Conservation (phyloP, 129 eudicot genomes). For the Lactuca sativa region DNA sequence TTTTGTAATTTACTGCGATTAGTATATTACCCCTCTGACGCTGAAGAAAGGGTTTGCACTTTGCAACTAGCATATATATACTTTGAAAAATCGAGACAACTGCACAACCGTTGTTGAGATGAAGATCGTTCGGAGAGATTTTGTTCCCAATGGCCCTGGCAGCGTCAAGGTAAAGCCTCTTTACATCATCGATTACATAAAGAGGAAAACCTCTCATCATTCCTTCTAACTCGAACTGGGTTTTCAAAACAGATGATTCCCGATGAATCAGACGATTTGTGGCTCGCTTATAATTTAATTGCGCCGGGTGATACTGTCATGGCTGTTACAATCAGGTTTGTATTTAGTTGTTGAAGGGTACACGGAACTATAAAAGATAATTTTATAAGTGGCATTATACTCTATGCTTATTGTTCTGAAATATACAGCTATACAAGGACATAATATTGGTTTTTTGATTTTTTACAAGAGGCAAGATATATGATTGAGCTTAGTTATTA, state of each 20-base stretch:
- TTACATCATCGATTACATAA: not conserved
- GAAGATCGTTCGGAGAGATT: slow-evolving; percentile 74
- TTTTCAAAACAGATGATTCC: slow-evolving; percentile 68
- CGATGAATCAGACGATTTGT: slow-evolving; percentile 89
- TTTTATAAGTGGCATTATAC: not conserved
- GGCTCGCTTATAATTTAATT: slow-evolving; percentile 86
- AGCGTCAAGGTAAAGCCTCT: slow-evolving; percentile 62
- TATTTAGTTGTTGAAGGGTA: not conserved
- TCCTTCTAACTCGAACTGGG: not conserved
- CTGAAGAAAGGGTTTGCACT: slow-evolving; percentile 15
- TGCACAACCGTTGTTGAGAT: slow-evolving; percentile 25
- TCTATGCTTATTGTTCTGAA: too few species aligned
- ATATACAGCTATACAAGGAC: too few species aligned
- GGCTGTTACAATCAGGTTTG: slow-evolving; percentile 85
- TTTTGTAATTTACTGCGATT: not conserved
- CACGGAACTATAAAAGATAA: not conserved
- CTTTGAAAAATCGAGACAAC: not conserved
- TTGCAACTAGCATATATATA: slow-evolving; percentile 2
- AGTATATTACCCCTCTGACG: not conserved
- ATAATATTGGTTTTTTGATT: too few species aligned
- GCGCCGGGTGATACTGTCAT: slow-evolving; percentile 65
- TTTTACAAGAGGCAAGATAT: not conserved
- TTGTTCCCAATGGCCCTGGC: slow-evolving; percentile 57
- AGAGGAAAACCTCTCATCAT: not conserved
- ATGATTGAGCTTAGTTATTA: not conserved